A percentile compares a stretch with the other conserved stretches of the same genome.
Evolutionary conservation across 2,329 filamentous ascomycete species (phyloP).

Genomic region (Alternaria hordeiaustralica): DNA sequence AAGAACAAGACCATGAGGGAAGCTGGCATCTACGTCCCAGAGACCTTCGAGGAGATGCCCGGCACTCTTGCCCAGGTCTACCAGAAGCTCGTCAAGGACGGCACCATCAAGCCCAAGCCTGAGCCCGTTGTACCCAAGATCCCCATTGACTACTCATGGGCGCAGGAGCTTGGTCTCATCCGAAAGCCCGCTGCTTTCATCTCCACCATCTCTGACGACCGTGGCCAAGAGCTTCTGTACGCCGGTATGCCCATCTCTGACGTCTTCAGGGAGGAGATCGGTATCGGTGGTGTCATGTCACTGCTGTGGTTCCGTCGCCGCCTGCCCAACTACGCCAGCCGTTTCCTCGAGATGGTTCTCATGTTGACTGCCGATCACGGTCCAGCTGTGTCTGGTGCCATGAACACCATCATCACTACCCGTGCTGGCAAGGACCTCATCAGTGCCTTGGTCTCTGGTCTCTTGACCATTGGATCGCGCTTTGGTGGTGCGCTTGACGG

Average conservation of each 20-base stretch:
- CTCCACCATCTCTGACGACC: slow-evolving; percentile 99
- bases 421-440: slow-evolving; percentile 99
- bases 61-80: slow-evolving; percentile 78
- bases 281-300: slow-evolving; percentile 99
- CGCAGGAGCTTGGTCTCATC: slow-evolving; percentile 98
- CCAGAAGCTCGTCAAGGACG: slow-evolving; percentile 82
- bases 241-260: slow-evolving; percentile 99
- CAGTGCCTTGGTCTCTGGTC: slow-evolving; percentile 91
- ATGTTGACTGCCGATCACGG: slow-evolving; percentile 99
- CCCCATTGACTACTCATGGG: slow-evolving; percentile 99
- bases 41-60: slow-evolving; percentile 97
- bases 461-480: slow-evolving; percentile 95
- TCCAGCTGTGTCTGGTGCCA: slow-evolving; percentile 97
- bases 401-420: slow-evolving; percentile 99
- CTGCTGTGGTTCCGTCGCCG: slow-evolving; percentile 99
- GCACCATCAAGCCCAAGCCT: slow-evolving; percentile 81
- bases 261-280: slow-evolving; percentile 98
- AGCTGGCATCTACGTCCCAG: slow-evolving; percentile 90
- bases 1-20: slow-evolving; percentile 99
- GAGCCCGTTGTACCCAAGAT: slow-evolving; percentile 98
- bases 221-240: slow-evolving; percentile 98
- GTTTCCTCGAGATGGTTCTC: slow-evolving; percentile 99
- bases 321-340: slow-evolving; percentile 93
- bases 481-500: slow-evolving; percentile 99
- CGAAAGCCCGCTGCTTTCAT: slow-evolving; percentile 99